Evolutionary conservation across 495 filamentous ascomycete genomes (phyloP).

Genomic region (Penicillium bovifimosum): DNA sequence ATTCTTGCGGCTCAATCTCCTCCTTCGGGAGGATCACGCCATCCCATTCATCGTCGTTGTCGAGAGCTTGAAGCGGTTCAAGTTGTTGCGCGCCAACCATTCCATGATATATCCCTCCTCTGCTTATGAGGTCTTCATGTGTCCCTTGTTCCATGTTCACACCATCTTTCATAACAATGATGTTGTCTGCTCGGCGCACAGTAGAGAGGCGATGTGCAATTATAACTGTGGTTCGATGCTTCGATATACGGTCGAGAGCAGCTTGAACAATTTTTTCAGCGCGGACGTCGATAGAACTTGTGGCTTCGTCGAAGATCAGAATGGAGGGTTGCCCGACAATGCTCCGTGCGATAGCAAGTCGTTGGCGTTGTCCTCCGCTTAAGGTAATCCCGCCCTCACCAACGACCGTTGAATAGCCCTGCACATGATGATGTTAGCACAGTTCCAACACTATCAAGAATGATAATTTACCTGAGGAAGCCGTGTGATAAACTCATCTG

Average conservation of each 20-base stretch:
- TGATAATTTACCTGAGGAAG: conserved; percentile 23
- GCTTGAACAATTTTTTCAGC: conserved; percentile 46
- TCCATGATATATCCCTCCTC: conserved; percentile 41
- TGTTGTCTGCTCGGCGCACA: conserved; percentile 46
- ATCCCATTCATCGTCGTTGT: too few relatives aligned
- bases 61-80: conserved; percentile 1
- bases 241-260: conserved; percentile 37
- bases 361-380: conserved; percentile 50
- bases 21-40: conserved; percentile 1
- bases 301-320: conserved; percentile 57
- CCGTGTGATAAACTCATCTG: conserved; percentile 36
- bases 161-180: conserved; percentile 48
- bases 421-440: conserved; percentile 18
- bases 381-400: conserved; percentile 34
- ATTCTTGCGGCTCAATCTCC: conserved; percentile 33
- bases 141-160: conserved; percentile 44
- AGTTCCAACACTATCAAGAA: neutral
- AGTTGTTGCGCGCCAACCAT: conserved; percentile 35
- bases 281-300: conserved; percentile 45
- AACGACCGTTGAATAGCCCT: conserved; percentile 34
- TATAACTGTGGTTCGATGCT: conserved; percentile 36
- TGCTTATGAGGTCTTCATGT: conserved; percentile 37
- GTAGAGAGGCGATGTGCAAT: conserved; percentile 58
- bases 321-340: conserved; percentile 81
- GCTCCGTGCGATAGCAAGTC: conserved; percentile 65